These are phyloP conservation scores for Cladorrhinum sp. DNA, from an alignment of 2,329 filamentous ascomycete genomes.

Conservation along the genomic window DNA sequence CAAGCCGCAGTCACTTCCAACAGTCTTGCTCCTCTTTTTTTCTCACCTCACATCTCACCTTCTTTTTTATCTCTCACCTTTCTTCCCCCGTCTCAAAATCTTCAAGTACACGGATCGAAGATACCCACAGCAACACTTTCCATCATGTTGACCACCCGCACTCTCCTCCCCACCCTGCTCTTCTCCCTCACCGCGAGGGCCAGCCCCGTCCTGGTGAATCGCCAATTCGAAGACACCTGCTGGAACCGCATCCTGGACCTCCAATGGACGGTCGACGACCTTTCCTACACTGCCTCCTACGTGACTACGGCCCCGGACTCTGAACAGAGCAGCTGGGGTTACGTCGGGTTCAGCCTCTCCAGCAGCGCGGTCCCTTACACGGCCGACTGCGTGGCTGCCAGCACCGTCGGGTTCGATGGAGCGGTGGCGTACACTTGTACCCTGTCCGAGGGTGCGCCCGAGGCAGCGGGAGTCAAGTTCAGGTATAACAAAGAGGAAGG, in stretches of 20 bases:
- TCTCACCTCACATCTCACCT: neutral
- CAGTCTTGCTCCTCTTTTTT: neutral
- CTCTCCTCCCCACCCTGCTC: neutral
- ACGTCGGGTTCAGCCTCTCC: conserved; percentile 47
- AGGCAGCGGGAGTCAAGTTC: conserved; percentile 36
- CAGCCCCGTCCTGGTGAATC: neutral
- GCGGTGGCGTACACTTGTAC: conserved; percentile 43
- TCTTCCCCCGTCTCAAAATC: neutral
- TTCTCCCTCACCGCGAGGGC: neutral
- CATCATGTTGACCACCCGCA: neutral
- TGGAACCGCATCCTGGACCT: conserved; percentile 25
- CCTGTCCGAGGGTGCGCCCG: conserved; percentile 28
- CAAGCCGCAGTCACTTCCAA: neutral
- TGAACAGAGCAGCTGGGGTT: conserved; percentile 48
- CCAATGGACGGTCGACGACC: conserved; percentile 41
- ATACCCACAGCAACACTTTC: neutral
- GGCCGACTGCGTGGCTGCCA: conserved; percentile 38
- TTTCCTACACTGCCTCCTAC: conserved; percentile 47
- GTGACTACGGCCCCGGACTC: conserved; percentile 45
- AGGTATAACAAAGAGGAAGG: conserved; percentile 38
- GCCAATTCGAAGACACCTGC: conserved; percentile 6
- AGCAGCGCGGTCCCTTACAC: conserved; percentile 42
- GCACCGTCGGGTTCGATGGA: conserved; percentile 49
- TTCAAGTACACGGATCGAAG: neutral
- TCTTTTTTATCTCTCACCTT: neutral